Evolutionary conservation across 164 flowering plant genomes (phyloP).

Genomic region (Platanus orientalis): DNA sequence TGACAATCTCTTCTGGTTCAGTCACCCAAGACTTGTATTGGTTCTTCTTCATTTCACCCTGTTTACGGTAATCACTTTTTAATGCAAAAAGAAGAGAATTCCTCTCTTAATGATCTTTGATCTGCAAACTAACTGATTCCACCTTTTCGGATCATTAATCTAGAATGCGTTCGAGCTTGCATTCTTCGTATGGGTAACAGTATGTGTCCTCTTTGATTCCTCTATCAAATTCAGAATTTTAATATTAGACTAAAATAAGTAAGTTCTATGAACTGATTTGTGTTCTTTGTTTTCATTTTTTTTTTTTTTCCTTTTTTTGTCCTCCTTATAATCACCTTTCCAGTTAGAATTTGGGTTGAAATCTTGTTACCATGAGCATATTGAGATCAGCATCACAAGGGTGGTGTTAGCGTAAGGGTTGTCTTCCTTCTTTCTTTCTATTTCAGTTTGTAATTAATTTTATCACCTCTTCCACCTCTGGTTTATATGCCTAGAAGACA

Average conservation of each 20-base stretch:
- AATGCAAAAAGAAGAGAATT: neutral
- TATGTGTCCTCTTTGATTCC: slow-evolving; percentile 13
- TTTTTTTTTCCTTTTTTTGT: too few relatives aligned
- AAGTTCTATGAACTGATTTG: too few relatives aligned
- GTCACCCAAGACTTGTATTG: slow-evolving; percentile 40
- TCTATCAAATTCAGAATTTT: too few relatives aligned
- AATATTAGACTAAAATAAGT: too few relatives aligned
- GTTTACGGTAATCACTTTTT: slow-evolving; percentile 36
- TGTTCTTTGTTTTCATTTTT: too few relatives aligned
- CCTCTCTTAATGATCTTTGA: neutral
- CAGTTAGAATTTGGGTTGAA: slow-evolving; percentile 56
- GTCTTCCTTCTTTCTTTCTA: too few relatives aligned
- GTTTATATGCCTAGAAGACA: too few relatives aligned
- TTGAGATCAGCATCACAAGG: slow-evolving; percentile 33
- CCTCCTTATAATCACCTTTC: too few relatives aligned
- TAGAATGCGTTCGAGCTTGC: slow-evolving; percentile 26
- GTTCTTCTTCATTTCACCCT: slow-evolving; percentile 41
- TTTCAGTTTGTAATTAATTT: too few relatives aligned
- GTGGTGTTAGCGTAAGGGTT: slow-evolving; percentile 61
- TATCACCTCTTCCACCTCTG: too few relatives aligned
- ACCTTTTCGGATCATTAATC: too few relatives aligned
- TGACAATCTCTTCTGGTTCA: slow-evolving; percentile 56
- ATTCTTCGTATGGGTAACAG: slow-evolving; percentile 26
- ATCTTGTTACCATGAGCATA: slow-evolving; percentile 61
- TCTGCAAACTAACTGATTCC: neutral